A percentile compares a stretch with the other conserved stretches of the same genome.
Evolutionary conservation across 176 grass and related monocot species (phyloP).

Genomic region (Urochloa ruziziensis): DNA sequence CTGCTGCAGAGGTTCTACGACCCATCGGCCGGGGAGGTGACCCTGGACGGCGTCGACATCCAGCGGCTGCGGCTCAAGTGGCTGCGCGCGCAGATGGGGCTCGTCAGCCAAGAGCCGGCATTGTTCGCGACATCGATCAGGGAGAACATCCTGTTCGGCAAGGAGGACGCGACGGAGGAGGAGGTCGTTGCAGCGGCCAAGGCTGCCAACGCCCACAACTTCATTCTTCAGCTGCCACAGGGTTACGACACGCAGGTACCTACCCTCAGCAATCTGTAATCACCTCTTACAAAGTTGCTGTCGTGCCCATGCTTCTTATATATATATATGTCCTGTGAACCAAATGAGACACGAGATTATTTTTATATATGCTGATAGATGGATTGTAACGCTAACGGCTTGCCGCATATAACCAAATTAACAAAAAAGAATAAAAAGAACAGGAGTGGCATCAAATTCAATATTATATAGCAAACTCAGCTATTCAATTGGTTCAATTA

Average conservation of each 20-base stretch:
- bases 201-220: constrained; percentile 88
- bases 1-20: constrained; percentile 93
- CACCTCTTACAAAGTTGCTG: no score
- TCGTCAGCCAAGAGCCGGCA: constrained; percentile 94
- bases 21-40: constrained; percentile 57
- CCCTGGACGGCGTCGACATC: constrained; percentile 71
- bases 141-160: no score
- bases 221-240: constrained; percentile 85
- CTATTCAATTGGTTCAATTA: no score
- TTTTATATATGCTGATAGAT: no score
- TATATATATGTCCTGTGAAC: no score
- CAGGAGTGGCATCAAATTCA: no score
- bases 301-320: no score
- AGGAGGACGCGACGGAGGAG: constrained; percentile 77
- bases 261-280: no score
- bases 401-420: no score
- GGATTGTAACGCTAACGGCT: no score
- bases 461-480: not conserved
- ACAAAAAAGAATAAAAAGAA: no score
- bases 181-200: constrained; percentile 66
- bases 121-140: constrained; percentile 83
- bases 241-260: constrained; percentile 78
- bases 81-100: constrained; percentile 80
- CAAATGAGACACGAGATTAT: not conserved
- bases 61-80: constrained; percentile 77